A percentile compares a stretch with the other conserved stretches of the same genome.
Evolutionary conservation across 192 early-diverging fungal genomes (phyloP).

Genomic region (Globomyces pollinis-pini): DNA sequence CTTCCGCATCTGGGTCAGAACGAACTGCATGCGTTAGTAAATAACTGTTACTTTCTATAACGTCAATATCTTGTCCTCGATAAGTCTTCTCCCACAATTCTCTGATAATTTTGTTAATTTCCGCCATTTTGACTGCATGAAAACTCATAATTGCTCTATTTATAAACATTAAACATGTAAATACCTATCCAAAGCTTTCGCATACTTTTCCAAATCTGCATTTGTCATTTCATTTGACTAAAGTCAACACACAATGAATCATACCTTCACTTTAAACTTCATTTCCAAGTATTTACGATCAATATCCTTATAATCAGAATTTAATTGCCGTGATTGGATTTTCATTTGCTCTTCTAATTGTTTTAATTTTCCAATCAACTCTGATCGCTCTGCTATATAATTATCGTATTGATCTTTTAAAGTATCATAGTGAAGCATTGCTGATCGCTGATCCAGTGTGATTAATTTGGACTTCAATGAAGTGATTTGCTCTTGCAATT

Average conservation of each 20-base stretch:
- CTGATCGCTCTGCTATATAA: conserved; percentile 34
- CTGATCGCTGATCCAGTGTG: conserved; percentile 10
- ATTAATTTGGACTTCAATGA: conserved; percentile 29
- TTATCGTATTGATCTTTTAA: conserved; percentile 11
- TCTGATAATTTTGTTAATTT: conserved; percentile 92
- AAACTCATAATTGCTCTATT: conserved; percentile 78
- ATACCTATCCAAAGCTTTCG: conserved; percentile 77
- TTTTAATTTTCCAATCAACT: conserved; percentile 64
- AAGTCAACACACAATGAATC: conserved; percentile 4
- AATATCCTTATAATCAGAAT: conserved; percentile 68
- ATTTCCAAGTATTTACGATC: conserved; percentile 60
- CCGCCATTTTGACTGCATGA: conserved; percentile 91
- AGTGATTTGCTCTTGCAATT: conserved; percentile 25
- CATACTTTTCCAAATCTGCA: conserved; percentile 76
- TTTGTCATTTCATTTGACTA: conserved; percentile 70
- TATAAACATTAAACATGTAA: no score
- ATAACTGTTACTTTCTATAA: conserved; percentile 94
- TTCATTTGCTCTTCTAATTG: conserved; percentile 72
- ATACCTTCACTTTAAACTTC: conserved; percentile 7
- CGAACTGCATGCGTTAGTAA: no score
- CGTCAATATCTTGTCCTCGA: conserved; percentile 92
- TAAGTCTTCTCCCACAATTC: conserved; percentile 97
- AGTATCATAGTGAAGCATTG: neutral
- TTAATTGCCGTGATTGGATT: conserved; percentile 52
- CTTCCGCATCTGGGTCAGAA: no score